Evolutionary conservation across 352 stramenopile genomes (phyloP).

Genomic region (Phytophthora capsici): DNA sequence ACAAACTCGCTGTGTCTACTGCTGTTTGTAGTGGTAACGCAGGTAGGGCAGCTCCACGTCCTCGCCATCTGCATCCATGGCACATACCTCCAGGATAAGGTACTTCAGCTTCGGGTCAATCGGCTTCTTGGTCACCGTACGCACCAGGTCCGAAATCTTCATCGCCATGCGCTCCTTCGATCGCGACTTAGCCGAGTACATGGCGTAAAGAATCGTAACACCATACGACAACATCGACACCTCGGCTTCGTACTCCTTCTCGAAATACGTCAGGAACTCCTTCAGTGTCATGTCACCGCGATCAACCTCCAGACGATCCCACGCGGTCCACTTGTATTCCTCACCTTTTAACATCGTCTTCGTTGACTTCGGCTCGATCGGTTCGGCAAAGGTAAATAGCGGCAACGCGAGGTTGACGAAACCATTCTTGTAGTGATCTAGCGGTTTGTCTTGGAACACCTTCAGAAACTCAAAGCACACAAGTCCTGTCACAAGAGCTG

Average conservation of each 20-base stretch:
- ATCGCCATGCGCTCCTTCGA: slow-evolving; percentile 96
- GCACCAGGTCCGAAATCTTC: slow-evolving; percentile 96
- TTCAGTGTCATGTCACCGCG: slow-evolving; percentile 96
- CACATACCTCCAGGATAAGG: slow-evolving; percentile 96
- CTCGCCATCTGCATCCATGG: slow-evolving; percentile 95
- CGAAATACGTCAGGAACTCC: slow-evolving; percentile 96
- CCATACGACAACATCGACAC: slow-evolving; percentile 99
- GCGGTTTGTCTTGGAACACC: slow-evolving; percentile 86
- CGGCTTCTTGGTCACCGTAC: slow-evolving; percentile 96
- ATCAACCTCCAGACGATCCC: slow-evolving; percentile 97
- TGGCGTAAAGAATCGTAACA: slow-evolving; percentile 90
- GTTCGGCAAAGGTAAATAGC: slow-evolving; percentile 98
- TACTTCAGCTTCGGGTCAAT: slow-evolving; percentile 96
- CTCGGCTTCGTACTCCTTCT: slow-evolving; percentile 96
- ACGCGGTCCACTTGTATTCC: slow-evolving; percentile 97
- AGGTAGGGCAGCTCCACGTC: slow-evolving; percentile 97
- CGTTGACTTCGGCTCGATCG: slow-evolving; percentile 92
- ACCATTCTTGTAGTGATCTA: slow-evolving; percentile 98
- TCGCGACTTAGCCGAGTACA: slow-evolving; percentile 89
- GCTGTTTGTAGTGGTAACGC: slow-evolving; percentile 83
- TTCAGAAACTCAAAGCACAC: slow-evolving; percentile 99
- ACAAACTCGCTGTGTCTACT: too few relatives aligned
- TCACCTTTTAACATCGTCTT: slow-evolving; percentile 94
- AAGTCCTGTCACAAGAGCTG: slow-evolving; percentile 97
- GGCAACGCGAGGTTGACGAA: slow-evolving; percentile 99